Evolutionary conservation across 345 rosid genomes (phyloP), one percentile per base, ranked within the genome.

Genomic region (Aegle marmelos): DNA sequence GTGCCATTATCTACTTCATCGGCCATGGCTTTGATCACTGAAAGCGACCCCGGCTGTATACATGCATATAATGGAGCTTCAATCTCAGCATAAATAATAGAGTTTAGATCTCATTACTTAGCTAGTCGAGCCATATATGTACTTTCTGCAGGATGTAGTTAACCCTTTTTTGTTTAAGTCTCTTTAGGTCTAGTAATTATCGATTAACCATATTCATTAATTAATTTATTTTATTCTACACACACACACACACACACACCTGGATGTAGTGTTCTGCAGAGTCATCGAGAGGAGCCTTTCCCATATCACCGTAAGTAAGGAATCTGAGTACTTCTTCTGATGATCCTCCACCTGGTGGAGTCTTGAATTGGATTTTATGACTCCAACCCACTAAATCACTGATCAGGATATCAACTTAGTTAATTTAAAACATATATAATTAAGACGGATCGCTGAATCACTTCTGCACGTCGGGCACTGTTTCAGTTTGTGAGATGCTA

Each of bases 351-450:
- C 89, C 85, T 0, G 93, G 93, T 7, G 91, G 93, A 2, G 92
- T 90, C 65, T 59, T 60, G 82, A 90, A 89, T 60, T 86, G 66
- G 16, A 83, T 77, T 81, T 79, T 53, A 28, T 87, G 79, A 77
- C 93, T 91, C 96, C 96, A 90, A 11, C 96, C 92, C 36, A 76
- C 88, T 4, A 78, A 77, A 68, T 88, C 88, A 82, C 96, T 90
- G 83, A 45, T 45, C 33, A 59, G 41, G 22, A 22, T 8, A 19
- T 21, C n/a, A 27, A 31, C 65, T 7, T 5, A 25, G 5, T 2
- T 53, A 53, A 53, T 16, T 16, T 53, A 16, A 19, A 53, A 16
- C 22, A 17, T 17, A 17, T 17, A 53, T 16, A 19, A 17, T 0
- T 53, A 53, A 53, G 22, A 53, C 0, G 13, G 11, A 17, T 45